Base-by-base conservation (phyloP, 1,284 basidiomycete genomes). In the Fomes fomentarius region DNA sequence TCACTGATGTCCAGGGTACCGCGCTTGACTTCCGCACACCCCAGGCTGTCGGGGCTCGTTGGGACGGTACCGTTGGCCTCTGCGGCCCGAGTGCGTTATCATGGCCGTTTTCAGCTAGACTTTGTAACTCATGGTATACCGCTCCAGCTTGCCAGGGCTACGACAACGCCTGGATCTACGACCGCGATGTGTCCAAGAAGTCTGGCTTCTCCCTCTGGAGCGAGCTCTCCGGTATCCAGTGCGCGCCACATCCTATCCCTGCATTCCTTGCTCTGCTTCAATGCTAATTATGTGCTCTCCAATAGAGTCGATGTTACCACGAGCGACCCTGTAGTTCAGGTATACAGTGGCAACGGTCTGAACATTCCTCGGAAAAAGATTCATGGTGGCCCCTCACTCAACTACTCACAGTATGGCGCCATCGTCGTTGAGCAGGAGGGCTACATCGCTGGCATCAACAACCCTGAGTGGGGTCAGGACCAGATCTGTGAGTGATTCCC, bases 261-360 rank as follows among this genome's bases (percentile, higher is more conserved):
- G 9, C 21, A 9, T 6, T 12, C 5, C 19, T 80, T 24, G 79
- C 79, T 1, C 80, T 82, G 26, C 35, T 37, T 37, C 9, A 3
- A 3, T 37, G 35, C 30, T n/a, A n/a, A 10, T 17, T 33, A 17
- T 15, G 22, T 21, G 31, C 4, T 14, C 35, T 21, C 15, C 17
- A 11, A 25, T 37, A 81, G 79, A 42, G 63, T 83, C 24, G 78
- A 81, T 31, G 77, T 84, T n/a, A 72, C 69, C 0, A 78, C 81
- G 2, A 73, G 81, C 62, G 79, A 82, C 61, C 75, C 77, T 4
- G 78, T 76, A 1, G 73, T 77, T 8, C 77, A 82, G 58, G 72
- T 81, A 2, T 82, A 80, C 62, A 76, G 78, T 2, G 68, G 74
- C 6, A 76, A 69, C 62, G 74, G 70, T 69, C 66, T 78, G 22